Evolutionary conservation across 768 basidiomycete genomes (phyloP).

Genomic region (Lentinula detonsa): DNA sequence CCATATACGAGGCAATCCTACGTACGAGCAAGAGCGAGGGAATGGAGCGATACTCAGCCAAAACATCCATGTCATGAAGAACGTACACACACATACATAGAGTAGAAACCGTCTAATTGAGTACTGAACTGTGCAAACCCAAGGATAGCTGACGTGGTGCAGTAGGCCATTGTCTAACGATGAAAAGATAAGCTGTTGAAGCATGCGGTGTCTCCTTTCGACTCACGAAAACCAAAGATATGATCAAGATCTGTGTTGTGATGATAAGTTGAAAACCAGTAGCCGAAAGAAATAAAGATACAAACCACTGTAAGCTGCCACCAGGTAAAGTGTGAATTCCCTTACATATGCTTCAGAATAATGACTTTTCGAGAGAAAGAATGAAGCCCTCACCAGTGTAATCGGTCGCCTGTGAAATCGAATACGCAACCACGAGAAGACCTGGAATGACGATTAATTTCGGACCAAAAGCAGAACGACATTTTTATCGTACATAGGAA

Average conservation of each 20-base stretch:
- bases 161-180: not conserved
- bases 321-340: constrained; percentile 18
- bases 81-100: not conserved
- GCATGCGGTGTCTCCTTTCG: not conserved
- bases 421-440: not conserved
- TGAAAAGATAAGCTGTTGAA: not conserved
- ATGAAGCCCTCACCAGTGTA: constrained; percentile 12
- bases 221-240: constrained; percentile 14
- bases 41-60: constrained; percentile 8
- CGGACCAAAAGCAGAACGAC: too few relatives aligned
- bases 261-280: constrained; percentile 12
- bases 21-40: not conserved
- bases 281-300: not conserved
- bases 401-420: constrained; percentile 15
- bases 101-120: constrained; percentile 7
- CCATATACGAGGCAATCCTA: constrained; percentile 24
- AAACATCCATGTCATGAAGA: not conserved
- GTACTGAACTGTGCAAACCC: constrained; percentile 10
- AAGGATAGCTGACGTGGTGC: constrained; percentile 11
- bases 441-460: not conserved
- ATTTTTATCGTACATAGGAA: constrained; percentile 7
- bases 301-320: constrained; percentile 18
- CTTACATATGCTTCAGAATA: not conserved
- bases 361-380: not conserved
- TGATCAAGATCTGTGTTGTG: constrained; percentile 13